Evolutionary conservation across 108 stramenopile genomes (phyloP).

Genomic region (Ochromonas danica): DNA sequence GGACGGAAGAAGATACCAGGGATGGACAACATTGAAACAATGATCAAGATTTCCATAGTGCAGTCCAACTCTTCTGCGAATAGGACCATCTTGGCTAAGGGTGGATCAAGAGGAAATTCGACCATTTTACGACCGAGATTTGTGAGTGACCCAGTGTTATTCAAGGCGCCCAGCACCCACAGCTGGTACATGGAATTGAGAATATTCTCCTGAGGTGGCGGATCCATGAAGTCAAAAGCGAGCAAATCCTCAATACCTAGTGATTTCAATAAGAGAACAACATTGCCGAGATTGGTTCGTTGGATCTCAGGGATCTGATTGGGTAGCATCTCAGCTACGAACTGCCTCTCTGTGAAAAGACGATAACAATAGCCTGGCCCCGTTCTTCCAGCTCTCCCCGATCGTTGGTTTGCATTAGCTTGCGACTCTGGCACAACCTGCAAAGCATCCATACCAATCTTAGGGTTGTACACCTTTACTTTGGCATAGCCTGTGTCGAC

Average conservation of each 20-base stretch:
- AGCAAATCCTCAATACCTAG: slow-evolving; percentile 81
- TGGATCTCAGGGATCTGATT: slow-evolving; percentile 95
- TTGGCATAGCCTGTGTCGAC: slow-evolving; percentile 95
- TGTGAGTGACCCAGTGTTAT: slow-evolving; percentile 88
- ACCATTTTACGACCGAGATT: slow-evolving; percentile 84
- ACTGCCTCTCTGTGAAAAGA: slow-evolving; percentile 93
- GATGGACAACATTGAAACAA: slow-evolving; percentile 94
- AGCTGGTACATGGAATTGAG: slow-evolving; percentile 93
- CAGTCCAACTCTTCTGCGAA: slow-evolving; percentile 76
- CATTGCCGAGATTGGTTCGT: slow-evolving; percentile 93
- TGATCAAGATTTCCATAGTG: slow-evolving; percentile 84
- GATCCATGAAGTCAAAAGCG: slow-evolving; percentile 97
- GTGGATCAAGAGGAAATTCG: slow-evolving; percentile 94
- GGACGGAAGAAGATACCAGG: slow-evolving; percentile 43
- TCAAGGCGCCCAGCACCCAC: slow-evolving; percentile 94
- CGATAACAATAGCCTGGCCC: slow-evolving; percentile 94
- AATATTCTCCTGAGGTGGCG: slow-evolving; percentile 95
- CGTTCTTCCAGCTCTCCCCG: slow-evolving; percentile 92
- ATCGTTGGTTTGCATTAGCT: slow-evolving; percentile 96
- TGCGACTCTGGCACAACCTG: slow-evolving; percentile 90
- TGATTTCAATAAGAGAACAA: slow-evolving; percentile 95
- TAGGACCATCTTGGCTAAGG: slow-evolving; percentile 94
- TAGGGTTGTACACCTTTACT: slow-evolving; percentile 98
- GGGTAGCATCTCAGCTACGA: slow-evolving; percentile 87
- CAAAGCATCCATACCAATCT: slow-evolving; percentile 98